Evolutionary conservation across 805 yeast genomes (phyloP), one percentile per base, ranked within the genome.

Genomic region (Candida hispaniensis): DNA sequence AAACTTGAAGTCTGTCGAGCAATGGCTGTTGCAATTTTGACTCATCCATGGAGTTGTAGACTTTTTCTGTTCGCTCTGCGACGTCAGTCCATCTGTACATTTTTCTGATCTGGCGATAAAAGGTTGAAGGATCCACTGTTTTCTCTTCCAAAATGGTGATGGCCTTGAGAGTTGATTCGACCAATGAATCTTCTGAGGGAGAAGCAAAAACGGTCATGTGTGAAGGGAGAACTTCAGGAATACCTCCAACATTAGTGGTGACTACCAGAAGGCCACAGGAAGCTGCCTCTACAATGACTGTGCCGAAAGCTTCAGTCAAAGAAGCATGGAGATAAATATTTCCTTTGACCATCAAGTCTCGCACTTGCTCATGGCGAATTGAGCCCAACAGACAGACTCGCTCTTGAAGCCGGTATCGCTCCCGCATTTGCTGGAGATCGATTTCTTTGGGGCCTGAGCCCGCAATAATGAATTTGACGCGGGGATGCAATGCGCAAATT

Each of bases 391-490:
- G 63, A 25, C 75, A 73, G 2, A 91, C 96, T 30, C 93, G 64
- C 33, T 88, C 93, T 52, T 91, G 96, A 13, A 91, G 59, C 42
- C 81, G 73, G 53, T 75, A 69, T 41, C 73, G 69, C 54, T 91
- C 99, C 32, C 94, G 67, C 86, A 86, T 86, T 54, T 91, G 99
- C 54, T 86, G 95, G 36, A 91, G 62, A 48, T 91, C 97, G 7
- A 91, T 71, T 47, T 79, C 85, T 48, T 82, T 81, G 1, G 99
- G 99, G 0, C 99, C 99, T 56, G 83, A 93, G 8, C 99, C 99
- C 3, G 96, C 99, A 28, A 91, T 73, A 2, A 88, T 55, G 45
- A 91, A 86, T 34, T 73, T 71, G 2, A 86, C 86, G 11, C 71
- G 67, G 1, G 70, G 65, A 38, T 74, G 69, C 10, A 59, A 54